phyloP scores from a whole-genome alignment of 2,329 filamentous ascomycete genomes.

The Diaporthe aspalathi region DNA sequence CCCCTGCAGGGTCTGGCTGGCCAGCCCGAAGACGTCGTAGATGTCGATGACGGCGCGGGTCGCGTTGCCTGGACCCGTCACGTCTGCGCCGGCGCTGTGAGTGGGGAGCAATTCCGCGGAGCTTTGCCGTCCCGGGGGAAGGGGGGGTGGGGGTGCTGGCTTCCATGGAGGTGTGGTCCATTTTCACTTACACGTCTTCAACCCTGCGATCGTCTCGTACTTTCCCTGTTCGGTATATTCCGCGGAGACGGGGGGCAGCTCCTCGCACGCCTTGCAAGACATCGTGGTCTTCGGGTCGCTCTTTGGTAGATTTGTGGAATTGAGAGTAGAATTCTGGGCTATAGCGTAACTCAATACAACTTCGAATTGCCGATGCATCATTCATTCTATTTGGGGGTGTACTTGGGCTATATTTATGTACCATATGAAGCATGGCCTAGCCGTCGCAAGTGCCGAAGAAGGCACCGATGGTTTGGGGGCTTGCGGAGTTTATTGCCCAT shows the following conservation, averaged over 20 bases:
- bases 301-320: background rate
- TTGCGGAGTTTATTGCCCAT: background rate
- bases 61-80: constrained; percentile 49
- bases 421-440: background rate
- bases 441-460: constrained; percentile 17
- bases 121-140: too few relatives aligned
- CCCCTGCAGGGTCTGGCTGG: constrained; percentile 59
- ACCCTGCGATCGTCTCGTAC: constrained; percentile 53
- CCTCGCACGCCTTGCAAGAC: constrained; percentile 46
- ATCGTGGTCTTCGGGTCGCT: constrained; percentile 28
- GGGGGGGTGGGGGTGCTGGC: background rate
- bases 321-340: background rate
- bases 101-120: background rate
- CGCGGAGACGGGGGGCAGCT: constrained; percentile 52
- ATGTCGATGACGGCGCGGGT: constrained; percentile 56
- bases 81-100: constrained; percentile 45
- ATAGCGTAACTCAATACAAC: too few relatives aligned
- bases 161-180: background rate
- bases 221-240: constrained; percentile 55
- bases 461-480: background rate
- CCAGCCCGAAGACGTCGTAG: constrained; percentile 61
- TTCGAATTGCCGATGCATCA: background rate
- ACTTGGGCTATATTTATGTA: background rate
- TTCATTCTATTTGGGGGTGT: background rate
- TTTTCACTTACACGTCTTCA: constrained; percentile 55